A percentile compares a stretch with the other conserved stretches of the same genome.
Conservation (phyloP, 2,329 filamentous ascomycete genomes). For the Fusarium fujikuroi region DNA sequence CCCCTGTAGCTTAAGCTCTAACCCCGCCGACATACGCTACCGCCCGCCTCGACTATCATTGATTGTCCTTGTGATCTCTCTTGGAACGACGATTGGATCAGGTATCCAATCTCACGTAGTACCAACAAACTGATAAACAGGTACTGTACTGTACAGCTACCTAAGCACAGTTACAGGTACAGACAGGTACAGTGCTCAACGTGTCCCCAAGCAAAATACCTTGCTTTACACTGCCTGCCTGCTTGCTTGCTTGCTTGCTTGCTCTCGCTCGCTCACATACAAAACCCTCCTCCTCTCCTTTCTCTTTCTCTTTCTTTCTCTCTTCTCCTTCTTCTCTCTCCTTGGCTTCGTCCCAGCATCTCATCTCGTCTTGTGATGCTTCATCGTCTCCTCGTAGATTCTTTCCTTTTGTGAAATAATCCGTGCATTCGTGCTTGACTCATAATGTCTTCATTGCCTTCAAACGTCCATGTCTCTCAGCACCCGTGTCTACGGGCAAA, state of each 20-base stretch:
- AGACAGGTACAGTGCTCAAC: not conserved
- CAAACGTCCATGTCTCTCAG: conserved; percentile 79
- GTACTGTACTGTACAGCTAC: not conserved
- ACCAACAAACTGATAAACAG: conserved; percentile 28
- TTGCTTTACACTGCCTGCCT: conserved; percentile 1
- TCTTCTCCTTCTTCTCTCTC: conserved; percentile 34
- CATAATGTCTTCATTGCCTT: conserved; percentile 57
- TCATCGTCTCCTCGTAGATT: conserved; percentile 34
- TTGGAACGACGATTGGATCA: conserved; percentile 18
- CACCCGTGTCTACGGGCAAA: conserved; percentile 91
- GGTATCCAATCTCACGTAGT: conserved; percentile 21
- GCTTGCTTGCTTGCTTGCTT: not conserved
- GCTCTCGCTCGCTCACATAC: conserved; percentile 18
- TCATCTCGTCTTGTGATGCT: conserved; percentile 34
- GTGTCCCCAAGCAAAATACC: conserved; percentile 8
- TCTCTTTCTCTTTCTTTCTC: conserved; percentile 25
- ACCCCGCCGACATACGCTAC: conserved; percentile 29
- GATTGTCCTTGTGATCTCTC: conserved; percentile 36
- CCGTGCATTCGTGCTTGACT: not conserved
- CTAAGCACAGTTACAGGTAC: not conserved
- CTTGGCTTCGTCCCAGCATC: conserved; percentile 44
- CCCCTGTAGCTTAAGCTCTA: conserved; percentile 33
- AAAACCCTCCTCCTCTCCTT: conserved; percentile 26
- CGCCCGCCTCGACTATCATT: conserved; percentile 5
- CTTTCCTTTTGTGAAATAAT: conserved; percentile 15